These are phyloP conservation scores for Tulasnella sp. DNA, from an alignment of 768 basidiomycete genomes.

Conservation along the genomic window DNA sequence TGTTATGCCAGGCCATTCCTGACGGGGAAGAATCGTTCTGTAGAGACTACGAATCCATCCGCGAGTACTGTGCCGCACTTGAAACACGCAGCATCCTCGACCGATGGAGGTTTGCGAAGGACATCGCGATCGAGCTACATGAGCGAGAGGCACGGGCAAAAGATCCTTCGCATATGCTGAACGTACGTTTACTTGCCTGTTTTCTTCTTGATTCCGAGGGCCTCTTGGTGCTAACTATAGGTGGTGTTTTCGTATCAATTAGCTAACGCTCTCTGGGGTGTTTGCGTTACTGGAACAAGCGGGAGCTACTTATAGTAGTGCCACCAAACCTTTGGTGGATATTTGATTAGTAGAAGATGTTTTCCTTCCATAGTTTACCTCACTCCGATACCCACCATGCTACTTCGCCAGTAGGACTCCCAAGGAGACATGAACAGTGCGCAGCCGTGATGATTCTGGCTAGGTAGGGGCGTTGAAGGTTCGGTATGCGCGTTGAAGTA, in stretches of 20 bases:
- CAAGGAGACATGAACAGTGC: too few relatives aligned
- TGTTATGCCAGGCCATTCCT: neutral
- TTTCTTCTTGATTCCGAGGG: neutral
- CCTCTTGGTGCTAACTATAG: neutral
- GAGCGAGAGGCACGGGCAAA: conserved; percentile 7
- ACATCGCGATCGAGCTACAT: neutral
- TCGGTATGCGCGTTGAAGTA: too few relatives aligned
- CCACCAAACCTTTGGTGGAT: neutral
- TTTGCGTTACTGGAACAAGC: conserved; percentile 9
- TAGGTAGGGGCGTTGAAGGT: too few relatives aligned
- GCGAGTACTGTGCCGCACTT: neutral
- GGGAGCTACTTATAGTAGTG: neutral
- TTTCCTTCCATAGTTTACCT: too few relatives aligned
- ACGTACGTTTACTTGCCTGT: neutral
- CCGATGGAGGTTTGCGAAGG: conserved; percentile 1
- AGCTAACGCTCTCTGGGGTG: conserved; percentile 7
- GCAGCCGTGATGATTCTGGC: too few relatives aligned
- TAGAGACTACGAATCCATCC: conserved; percentile 2
- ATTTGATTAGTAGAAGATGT: too few relatives aligned
- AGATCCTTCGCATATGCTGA: conserved; percentile 9
- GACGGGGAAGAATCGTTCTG: neutral
- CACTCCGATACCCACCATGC: too few relatives aligned
- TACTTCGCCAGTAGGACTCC: too few relatives aligned
- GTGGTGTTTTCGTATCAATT: neutral
- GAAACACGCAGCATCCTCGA: neutral